Evolutionary conservation across 192 early-diverging fungal genomes (phyloP).

Genomic region (Oehlia diaphana): DNA sequence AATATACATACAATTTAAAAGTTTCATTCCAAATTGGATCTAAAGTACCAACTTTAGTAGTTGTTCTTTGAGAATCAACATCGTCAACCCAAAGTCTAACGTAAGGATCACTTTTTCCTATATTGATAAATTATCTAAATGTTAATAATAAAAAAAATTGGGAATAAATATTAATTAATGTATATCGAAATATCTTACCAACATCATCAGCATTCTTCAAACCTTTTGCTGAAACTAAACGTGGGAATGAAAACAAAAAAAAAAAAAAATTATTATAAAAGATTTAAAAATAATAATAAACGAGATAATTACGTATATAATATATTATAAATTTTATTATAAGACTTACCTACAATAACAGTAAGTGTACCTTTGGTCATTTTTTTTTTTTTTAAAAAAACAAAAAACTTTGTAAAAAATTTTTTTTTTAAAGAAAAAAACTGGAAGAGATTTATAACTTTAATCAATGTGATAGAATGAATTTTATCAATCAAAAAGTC

Average conservation of each 20-base stretch:
- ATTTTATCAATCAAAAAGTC: too few species aligned
- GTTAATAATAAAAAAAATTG: not conserved
- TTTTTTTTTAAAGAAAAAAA: not conserved
- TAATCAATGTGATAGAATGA: too few species aligned
- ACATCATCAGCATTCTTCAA: not conserved
- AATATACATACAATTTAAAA: slow-evolving; percentile 32
- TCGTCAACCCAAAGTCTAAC: slow-evolving; percentile 35
- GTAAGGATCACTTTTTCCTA: slow-evolving; percentile 14
- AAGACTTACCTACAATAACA: not conserved
- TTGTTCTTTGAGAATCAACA: slow-evolving; percentile 33
- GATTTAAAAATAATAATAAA: not conserved
- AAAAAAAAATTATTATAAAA: not conserved
- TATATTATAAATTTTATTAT: not conserved
- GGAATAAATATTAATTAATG: too few species aligned
- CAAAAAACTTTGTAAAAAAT: not conserved
- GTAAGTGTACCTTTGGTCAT: not conserved
- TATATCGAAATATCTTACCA: not conserved
- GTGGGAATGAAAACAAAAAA: not conserved
- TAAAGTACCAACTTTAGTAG: slow-evolving; percentile 4
- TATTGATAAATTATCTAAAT: not conserved
- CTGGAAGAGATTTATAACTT: not conserved
- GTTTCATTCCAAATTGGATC: slow-evolving; percentile 38
- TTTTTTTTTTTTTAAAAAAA: not conserved
- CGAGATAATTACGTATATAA: too few species aligned
- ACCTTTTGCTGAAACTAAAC: not conserved